Conservation (phyloP, 108 stramenopile genomes). For the Cyclotella cryptica region DNA sequence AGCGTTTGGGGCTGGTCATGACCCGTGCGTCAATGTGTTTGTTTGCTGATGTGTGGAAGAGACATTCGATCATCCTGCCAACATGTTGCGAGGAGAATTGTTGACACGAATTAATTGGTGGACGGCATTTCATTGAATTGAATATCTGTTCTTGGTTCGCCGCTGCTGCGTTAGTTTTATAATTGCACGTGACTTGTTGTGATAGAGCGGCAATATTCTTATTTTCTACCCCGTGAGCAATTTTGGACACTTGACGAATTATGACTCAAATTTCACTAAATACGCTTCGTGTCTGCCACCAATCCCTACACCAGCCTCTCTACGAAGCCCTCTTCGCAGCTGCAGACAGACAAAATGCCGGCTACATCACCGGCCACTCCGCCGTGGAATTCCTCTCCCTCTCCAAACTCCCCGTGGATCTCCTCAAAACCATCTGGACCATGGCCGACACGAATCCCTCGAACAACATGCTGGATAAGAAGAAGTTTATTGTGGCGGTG, state of each 20-base stretch:
- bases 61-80: too few relatives aligned
- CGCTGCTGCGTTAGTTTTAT: too few relatives aligned
- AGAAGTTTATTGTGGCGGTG: conserved; percentile 80
- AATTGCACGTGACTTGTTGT: background rate
- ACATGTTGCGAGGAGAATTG: too few relatives aligned
- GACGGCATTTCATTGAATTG: too few relatives aligned
- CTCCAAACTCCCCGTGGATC: conserved; percentile 86
- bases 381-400: conserved; percentile 90
- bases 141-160: too few relatives aligned
- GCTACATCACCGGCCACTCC: conserved; percentile 73
- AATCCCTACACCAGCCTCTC: conserved; percentile 75
- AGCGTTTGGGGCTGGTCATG: background rate
- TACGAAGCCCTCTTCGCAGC: conserved; percentile 83
- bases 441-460: conserved; percentile 72
- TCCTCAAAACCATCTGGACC: conserved; percentile 87
- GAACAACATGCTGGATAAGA: conserved; percentile 62
- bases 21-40: background rate
- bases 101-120: too few relatives aligned
- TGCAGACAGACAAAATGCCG: conserved; percentile 69
- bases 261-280: background rate
- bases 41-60: too few relatives aligned
- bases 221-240: background rate
- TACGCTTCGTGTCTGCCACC: conserved; percentile 40
- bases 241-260: background rate
- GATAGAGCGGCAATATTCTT: background rate